Evolutionary conservation across 2,329 filamentous ascomycete species (phyloP).

Genomic region (Zymoseptoria passerinii): DNA sequence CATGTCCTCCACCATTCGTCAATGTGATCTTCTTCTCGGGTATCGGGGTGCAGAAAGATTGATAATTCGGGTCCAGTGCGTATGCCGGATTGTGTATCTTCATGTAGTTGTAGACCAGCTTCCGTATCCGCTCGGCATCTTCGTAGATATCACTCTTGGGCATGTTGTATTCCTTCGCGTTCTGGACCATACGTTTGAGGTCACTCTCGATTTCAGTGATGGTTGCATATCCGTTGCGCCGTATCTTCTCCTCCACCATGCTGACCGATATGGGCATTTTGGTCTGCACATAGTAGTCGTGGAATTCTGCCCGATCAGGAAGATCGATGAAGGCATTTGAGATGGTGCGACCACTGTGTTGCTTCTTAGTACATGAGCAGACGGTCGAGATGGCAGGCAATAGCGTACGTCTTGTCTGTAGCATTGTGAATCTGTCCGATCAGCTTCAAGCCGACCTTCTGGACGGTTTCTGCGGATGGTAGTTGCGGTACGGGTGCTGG

Average conservation of each 20-base stretch:
- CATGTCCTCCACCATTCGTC: conserved; percentile 8
- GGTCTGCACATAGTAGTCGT: conserved; percentile 70
- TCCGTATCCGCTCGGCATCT: conserved; percentile 79
- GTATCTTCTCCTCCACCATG: conserved; percentile 66
- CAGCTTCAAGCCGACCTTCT: conserved; percentile 59
- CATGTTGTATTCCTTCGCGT: conserved; percentile 76
- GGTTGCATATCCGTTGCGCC: conserved; percentile 57
- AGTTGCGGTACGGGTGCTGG: conserved; percentile 12
- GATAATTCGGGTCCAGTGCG: conserved; percentile 55
- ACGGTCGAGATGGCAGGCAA: neutral
- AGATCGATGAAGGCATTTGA: conserved; percentile 68
- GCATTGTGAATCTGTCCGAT: conserved; percentile 67
- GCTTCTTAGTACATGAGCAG: conserved; percentile 5
- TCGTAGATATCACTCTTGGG: conserved; percentile 65
- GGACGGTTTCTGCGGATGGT: conserved; percentile 30
- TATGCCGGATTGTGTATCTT: conserved; percentile 79
- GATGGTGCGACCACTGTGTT: conserved; percentile 58
- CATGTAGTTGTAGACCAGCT: conserved; percentile 83
- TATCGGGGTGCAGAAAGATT: conserved; percentile 64
- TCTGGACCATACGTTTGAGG: conserved; percentile 78
- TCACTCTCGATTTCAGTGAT: conserved; percentile 73
- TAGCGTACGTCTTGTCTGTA: conserved; percentile 66
- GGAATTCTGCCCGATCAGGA: conserved; percentile 44
- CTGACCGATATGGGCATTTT: conserved; percentile 71
- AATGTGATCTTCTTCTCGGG: conserved; percentile 37